phyloP scores from a whole-genome alignment of 805 yeast genomes.

The Candida ovalis region DNA sequence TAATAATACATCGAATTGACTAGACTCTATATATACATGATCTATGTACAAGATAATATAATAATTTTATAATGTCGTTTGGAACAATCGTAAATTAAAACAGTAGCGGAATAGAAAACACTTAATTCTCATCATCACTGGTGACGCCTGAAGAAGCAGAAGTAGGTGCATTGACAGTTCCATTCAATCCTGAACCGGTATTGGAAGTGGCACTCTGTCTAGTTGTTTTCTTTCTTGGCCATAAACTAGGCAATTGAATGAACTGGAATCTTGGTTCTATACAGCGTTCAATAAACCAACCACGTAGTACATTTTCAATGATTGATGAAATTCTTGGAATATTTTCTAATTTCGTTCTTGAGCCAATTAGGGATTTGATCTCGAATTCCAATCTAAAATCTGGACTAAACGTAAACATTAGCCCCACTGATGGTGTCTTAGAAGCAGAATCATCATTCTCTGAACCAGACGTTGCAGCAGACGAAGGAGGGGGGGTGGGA shows the following conservation, averaged over 20 bases:
- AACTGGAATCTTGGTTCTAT: conserved; percentile 92
- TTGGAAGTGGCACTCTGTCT: conserved; percentile 33
- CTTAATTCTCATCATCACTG: conserved; percentile 14
- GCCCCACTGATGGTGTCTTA: conserved; percentile 44
- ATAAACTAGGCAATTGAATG: conserved; percentile 76
- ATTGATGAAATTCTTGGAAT: conserved; percentile 87
- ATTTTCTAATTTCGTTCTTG: conserved; percentile 86
- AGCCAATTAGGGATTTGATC: conserved; percentile 85
- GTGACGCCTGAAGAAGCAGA: background rate
- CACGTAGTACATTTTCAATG: conserved; percentile 75
- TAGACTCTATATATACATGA: background rate
- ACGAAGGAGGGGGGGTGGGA: background rate
- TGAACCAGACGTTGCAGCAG: background rate
- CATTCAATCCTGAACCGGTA: background rate
- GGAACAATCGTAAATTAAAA: no score
- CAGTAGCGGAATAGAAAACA: background rate
- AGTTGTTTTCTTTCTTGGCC: conserved; percentile 70
- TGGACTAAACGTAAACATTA: conserved; percentile 87
- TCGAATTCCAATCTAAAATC: conserved; percentile 87
- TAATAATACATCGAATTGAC: no score
- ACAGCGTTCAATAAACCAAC: conserved; percentile 90
- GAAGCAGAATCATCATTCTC: conserved; percentile 3
- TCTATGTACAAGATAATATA: background rate
- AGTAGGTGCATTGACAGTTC: conserved; percentile 3
- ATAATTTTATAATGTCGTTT: no score